Conservation (phyloP, 2,329 filamentous ascomycete genomes). For the Shiraia sp. region DNA sequence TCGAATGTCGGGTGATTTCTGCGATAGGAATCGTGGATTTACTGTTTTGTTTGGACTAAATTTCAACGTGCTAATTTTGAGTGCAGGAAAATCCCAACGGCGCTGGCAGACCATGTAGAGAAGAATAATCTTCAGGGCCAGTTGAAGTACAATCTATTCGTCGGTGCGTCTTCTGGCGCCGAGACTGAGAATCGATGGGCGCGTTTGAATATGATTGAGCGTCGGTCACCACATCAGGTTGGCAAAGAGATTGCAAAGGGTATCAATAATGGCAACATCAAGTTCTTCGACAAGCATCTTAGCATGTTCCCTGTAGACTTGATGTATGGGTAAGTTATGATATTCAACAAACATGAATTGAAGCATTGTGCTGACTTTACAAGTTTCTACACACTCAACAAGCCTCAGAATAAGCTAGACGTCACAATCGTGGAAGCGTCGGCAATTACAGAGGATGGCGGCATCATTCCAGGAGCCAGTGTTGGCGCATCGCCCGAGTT, state of each 20-base stretch:
- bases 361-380: constrained; percentile 3
- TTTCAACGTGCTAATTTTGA: not conserved
- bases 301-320: constrained; percentile 90
- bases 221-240: constrained; percentile 82
- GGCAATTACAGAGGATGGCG: constrained; percentile 85
- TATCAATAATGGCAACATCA: constrained; percentile 85
- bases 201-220: constrained; percentile 85
- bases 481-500: constrained; percentile 85
- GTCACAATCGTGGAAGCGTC: constrained; percentile 85
- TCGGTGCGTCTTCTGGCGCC: constrained; percentile 85
- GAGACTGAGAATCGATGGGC: constrained; percentile 94
- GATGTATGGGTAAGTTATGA: constrained; percentile 63
- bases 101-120: constrained; percentile 86
- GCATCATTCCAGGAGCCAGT: constrained; percentile 83
- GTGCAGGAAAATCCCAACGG: constrained; percentile 76
- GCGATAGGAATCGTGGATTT: not conserved
- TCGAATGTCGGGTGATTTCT: not conserved
- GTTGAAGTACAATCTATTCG: constrained; percentile 84
- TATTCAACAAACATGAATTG: not conserved
- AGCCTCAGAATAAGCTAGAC: constrained; percentile 73
- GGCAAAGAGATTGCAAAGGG: constrained; percentile 89
- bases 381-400: constrained; percentile 82
- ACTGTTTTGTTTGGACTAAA: constrained; percentile 7
- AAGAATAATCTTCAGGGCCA: constrained; percentile 82
- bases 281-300: constrained; percentile 92